phyloP scores from a whole-genome alignment of 345 rosid genomes.

The Lumnitzera littorea region DNA sequence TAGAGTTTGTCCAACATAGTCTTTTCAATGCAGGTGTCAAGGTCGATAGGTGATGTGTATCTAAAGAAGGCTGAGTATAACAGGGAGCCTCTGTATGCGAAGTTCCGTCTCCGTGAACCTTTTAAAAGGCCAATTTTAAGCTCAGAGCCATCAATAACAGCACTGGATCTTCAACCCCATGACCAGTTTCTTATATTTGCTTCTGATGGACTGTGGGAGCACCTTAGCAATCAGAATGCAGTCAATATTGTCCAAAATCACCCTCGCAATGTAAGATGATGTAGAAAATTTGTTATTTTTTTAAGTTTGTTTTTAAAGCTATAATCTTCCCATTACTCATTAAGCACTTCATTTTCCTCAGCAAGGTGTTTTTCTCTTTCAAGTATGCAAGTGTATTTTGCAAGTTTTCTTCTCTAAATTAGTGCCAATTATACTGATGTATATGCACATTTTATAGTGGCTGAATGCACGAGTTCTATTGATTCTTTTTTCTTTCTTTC shows the following conservation, averaged over 20 bases:
- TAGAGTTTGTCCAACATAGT: too few relatives aligned
- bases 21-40: slow-evolving; percentile 51
- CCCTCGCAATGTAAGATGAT: slow-evolving; percentile 56
- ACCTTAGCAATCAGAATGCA: slow-evolving; percentile 85
- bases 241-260: slow-evolving; percentile 85
- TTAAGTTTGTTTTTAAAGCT: neutral
- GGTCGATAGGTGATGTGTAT: slow-evolving; percentile 90
- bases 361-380: too few relatives aligned
- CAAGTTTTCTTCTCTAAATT: too few relatives aligned
- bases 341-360: too few relatives aligned
- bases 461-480: too few relatives aligned
- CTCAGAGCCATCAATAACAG: slow-evolving; percentile 70
- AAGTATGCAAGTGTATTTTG: too few relatives aligned
- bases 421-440: too few relatives aligned
- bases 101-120: slow-evolving; percentile 79
- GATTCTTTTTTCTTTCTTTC: too few relatives aligned
- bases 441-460: too few relatives aligned
- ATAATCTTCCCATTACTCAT: neutral
- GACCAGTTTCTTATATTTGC: slow-evolving; percentile 86
- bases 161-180: slow-evolving; percentile 58
- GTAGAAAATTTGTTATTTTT: neutral
- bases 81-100: slow-evolving; percentile 77
- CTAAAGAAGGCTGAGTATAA: slow-evolving; percentile 83
- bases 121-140: slow-evolving; percentile 80
- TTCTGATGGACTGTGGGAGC: slow-evolving; percentile 99